Conservation (phyloP, 805 yeast genomes). For the Wickerhamomyces chaumierensis region DNA sequence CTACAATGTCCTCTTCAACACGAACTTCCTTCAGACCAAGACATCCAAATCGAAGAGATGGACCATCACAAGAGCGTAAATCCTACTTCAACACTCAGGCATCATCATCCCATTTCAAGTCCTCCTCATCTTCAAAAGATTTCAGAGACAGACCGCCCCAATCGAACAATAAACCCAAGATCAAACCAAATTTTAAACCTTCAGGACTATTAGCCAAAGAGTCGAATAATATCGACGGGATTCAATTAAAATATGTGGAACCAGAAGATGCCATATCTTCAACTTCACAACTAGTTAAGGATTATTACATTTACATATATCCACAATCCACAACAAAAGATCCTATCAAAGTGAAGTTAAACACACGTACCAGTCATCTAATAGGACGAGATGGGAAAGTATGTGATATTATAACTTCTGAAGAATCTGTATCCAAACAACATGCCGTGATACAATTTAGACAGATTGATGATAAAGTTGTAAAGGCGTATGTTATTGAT, state of each 20-base stretch:
- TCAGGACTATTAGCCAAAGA: conserved; percentile 33
- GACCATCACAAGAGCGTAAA: no score
- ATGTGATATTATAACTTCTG: conserved; percentile 26
- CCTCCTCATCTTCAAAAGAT: neutral
- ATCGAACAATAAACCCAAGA: neutral
- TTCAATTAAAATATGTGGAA: conserved; percentile 26
- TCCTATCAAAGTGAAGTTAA: neutral
- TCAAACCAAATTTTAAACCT: conserved; percentile 25
- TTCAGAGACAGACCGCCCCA: neutral
- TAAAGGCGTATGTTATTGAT: conserved; percentile 32
- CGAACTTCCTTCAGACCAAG: no score
- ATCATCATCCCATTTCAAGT: no score
- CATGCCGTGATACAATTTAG: conserved; percentile 40
- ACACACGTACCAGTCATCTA: conserved; percentile 19
- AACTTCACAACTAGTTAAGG: conserved; percentile 11
- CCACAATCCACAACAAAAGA: neutral
- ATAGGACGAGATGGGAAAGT: conserved; percentile 27
- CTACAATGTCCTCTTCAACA: no score
- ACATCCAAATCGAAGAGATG: no score
- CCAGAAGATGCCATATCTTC: conserved; percentile 24
- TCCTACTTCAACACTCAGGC: no score
- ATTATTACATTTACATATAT: no score
- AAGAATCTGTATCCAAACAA: conserved; percentile 30
- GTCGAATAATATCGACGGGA: conserved; percentile 23
- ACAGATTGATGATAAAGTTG: conserved; percentile 3